Percentiles rank a stretch among this genome's conserved stretches.
Conservation (phyloP, 352 stramenopile genomes). For the Albugo laibachii region DNA sequence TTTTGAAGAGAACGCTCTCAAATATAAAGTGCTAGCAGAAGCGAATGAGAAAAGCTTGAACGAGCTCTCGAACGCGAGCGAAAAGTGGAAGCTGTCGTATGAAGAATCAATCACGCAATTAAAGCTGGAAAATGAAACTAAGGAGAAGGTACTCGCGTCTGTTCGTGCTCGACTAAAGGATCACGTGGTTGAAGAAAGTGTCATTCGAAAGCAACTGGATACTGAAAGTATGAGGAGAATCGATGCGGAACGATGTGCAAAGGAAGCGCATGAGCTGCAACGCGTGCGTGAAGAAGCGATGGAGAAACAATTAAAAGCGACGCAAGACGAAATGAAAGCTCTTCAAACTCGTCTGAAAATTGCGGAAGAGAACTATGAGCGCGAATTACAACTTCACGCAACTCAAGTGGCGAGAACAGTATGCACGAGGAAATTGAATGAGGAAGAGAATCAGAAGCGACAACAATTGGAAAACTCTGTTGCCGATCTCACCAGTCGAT, state of each 20-base stretch:
- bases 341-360: conserved; percentile 22
- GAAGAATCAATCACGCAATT: conserved; percentile 5
- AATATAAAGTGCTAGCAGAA: conserved; percentile 62
- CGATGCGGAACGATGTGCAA: conserved; percentile 14
- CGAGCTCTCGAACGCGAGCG: conserved; percentile 35
- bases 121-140: conserved; percentile 24
- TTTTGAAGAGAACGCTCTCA: conserved; percentile 30
- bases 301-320: conserved; percentile 19
- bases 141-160: conserved; percentile 24
- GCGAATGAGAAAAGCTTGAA: conserved; percentile 46
- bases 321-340: conserved; percentile 22
- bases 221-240: conserved; percentile 17
- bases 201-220: conserved; percentile 47
- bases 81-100: conserved; percentile 35
- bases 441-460: conserved; percentile 20
- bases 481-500: conserved; percentile 18
- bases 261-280: conserved; percentile 24
- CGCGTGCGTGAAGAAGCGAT: conserved; percentile 22
- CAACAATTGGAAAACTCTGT: conserved; percentile 18
- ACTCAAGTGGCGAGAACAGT: conserved; percentile 34
- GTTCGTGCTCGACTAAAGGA: conserved; percentile 29
- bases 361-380: conserved; percentile 65
- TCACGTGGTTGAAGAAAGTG: conserved; percentile 33
- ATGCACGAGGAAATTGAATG: conserved; percentile 24
- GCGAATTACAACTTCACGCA: conserved; percentile 62